Evolutionary conservation across 192 early-diverging fungal genomes (phyloP).

Genomic region (Backusella parvicylindrica): DNA sequence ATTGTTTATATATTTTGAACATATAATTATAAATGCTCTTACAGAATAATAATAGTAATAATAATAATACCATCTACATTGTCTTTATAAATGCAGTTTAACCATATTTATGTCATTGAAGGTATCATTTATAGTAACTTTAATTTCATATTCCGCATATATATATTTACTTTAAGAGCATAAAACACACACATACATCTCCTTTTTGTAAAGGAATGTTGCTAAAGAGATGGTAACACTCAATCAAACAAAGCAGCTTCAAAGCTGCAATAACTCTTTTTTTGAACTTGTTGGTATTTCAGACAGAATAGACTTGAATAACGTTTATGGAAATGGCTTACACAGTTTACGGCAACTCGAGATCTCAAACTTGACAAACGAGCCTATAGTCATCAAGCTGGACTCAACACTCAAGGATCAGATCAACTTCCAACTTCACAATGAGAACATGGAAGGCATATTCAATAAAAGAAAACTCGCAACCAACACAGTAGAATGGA

Average conservation of each 20-base stretch:
- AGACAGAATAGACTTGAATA: slow-evolving; percentile 56
- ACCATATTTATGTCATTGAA: no score
- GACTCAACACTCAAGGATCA: slow-evolving; percentile 74
- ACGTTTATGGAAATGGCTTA: slow-evolving; percentile 78
- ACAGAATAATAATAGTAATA: no score
- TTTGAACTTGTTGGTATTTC: background rate
- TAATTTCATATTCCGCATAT: background rate
- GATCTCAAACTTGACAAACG: slow-evolving; percentile 62
- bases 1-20: no score
- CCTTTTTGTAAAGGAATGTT: background rate
- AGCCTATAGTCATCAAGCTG: slow-evolving; percentile 61
- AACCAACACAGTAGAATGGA: slow-evolving; percentile 61
- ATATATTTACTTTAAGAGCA: background rate
- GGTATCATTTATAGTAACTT: background rate
- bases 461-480: slow-evolving; percentile 24
- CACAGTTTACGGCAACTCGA: slow-evolving; percentile 70
- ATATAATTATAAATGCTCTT: no score
- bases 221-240: background rate
- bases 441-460: slow-evolving; percentile 71
- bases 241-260: background rate
- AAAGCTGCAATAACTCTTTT: background rate
- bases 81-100: no score
- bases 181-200: background rate
- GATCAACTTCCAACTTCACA: slow-evolving; percentile 80
- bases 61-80: no score